Evolutionary conservation across 2,329 filamentous ascomycete species (phyloP).

Genomic region (Macrophomina phaseolina): DNA sequence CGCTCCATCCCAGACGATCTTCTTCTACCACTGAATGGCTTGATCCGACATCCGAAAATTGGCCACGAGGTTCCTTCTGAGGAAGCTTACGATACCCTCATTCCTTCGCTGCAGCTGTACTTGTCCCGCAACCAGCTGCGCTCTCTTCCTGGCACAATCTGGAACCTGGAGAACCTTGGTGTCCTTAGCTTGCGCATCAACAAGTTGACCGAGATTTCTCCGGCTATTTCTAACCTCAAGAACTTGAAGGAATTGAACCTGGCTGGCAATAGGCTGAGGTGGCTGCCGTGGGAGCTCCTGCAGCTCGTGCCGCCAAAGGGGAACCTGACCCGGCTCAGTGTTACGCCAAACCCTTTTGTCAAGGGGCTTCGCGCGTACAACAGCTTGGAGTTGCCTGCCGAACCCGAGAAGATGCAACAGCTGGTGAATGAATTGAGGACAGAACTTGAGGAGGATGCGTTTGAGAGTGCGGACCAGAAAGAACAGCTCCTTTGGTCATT

Average conservation of each 20-base stretch:
- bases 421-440: not conserved
- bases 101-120: conserved; percentile 66
- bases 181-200: conserved; percentile 72
- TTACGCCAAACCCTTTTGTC: conserved; percentile 69
- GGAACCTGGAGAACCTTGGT: conserved; percentile 66
- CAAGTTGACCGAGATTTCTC: conserved; percentile 64
- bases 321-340: conserved; percentile 58
- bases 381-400: conserved; percentile 41
- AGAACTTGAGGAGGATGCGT: not conserved
- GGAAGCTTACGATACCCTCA: conserved; percentile 64
- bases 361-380: conserved; percentile 41
- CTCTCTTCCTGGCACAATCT: conserved; percentile 64
- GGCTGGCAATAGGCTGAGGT: conserved; percentile 66
- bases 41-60: conserved; percentile 53
- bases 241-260: conserved; percentile 70
- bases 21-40: conserved; percentile 58
- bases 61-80: conserved; percentile 60
- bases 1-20: conserved; percentile 62
- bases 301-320: conserved; percentile 54
- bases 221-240: conserved; percentile 62
- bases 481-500: conserved; percentile 20
- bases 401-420: conserved; percentile 35
- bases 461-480: not conserved
- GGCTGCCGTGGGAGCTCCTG: conserved; percentile 68
- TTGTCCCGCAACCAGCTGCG: conserved; percentile 65